phyloP scores from a whole-genome alignment of 1,284 basidiomycete genomes.

The Entoloma clypeatum region DNA sequence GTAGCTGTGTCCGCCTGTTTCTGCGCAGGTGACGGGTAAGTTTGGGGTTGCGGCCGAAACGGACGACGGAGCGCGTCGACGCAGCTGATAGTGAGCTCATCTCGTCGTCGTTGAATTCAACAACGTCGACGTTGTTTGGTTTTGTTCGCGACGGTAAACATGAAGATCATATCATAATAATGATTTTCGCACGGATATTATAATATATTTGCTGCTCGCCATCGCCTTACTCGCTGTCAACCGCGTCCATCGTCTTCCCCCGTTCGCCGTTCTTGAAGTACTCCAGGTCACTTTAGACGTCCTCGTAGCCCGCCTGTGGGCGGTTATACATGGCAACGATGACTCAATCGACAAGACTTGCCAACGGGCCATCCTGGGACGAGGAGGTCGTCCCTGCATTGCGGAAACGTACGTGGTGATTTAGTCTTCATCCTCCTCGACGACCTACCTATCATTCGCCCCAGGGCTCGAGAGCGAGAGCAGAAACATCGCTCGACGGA shows the following conservation, averaged over 20 bases:
- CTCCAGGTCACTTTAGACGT: too few relatives aligned
- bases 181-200: too few relatives aligned
- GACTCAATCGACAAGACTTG: too few relatives aligned
- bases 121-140: slow-evolving; percentile 5
- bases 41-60: slow-evolving; percentile 46
- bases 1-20: slow-evolving; percentile 51
- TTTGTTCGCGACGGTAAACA: not conserved
- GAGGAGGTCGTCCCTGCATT: slow-evolving; percentile 68
- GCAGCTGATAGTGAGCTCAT: slow-evolving; percentile 3
- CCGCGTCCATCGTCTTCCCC: too few relatives aligned
- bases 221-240: too few relatives aligned
- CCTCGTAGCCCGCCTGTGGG: too few relatives aligned
- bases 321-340: too few relatives aligned
- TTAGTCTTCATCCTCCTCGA: slow-evolving; percentile 10
- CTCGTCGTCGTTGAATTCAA: slow-evolving; percentile 8
- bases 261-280: too few relatives aligned
- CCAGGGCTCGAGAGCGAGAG: slow-evolving; percentile 73
- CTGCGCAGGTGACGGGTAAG: slow-evolving; percentile 44
- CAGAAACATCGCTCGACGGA: slow-evolving; percentile 62
- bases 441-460: slow-evolving; percentile 12
- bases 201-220: too few relatives aligned
- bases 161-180: too few relatives aligned
- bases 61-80: slow-evolving; percentile 28
- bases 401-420: slow-evolving; percentile 64
- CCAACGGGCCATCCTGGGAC: slow-evolving; percentile 60